Evolutionary conservation across 2,329 filamentous ascomycete genomes (phyloP).

Genomic region (Alternaria angustiovoidea): DNA sequence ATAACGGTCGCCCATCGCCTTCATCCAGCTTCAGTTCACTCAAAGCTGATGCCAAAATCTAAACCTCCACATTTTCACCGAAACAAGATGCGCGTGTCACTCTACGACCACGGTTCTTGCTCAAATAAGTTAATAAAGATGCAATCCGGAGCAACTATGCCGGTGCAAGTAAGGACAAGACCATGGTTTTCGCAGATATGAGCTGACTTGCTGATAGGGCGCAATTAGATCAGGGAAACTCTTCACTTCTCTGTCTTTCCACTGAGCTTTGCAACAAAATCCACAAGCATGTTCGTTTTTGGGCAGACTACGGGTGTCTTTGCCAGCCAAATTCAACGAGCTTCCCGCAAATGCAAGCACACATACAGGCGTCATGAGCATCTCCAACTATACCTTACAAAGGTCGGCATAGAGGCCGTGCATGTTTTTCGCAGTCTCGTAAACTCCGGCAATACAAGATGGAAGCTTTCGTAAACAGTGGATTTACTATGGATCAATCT

Average conservation of each 20-base stretch:
- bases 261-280: background rate
- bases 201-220: background rate
- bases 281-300: no score
- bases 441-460: background rate
- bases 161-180: background rate
- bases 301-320: background rate
- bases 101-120: background rate
- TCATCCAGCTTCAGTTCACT: background rate
- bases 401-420: background rate
- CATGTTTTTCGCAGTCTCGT: background rate
- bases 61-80: background rate
- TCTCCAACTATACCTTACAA: background rate
- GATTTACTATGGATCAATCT: background rate
- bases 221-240: background rate
- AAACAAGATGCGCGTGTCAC: background rate
- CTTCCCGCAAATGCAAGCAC: background rate
- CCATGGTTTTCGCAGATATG: background rate
- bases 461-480: background rate
- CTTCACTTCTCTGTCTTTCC: background rate
- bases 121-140: background rate
- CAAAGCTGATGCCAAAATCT: background rate
- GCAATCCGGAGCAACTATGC: background rate
- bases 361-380: background rate
- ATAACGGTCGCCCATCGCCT: background rate
- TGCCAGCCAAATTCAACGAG: background rate